Evolutionary conservation across 106 monocot species (phyloP).

Genomic region (Phalaenopsis aphrodite): DNA sequence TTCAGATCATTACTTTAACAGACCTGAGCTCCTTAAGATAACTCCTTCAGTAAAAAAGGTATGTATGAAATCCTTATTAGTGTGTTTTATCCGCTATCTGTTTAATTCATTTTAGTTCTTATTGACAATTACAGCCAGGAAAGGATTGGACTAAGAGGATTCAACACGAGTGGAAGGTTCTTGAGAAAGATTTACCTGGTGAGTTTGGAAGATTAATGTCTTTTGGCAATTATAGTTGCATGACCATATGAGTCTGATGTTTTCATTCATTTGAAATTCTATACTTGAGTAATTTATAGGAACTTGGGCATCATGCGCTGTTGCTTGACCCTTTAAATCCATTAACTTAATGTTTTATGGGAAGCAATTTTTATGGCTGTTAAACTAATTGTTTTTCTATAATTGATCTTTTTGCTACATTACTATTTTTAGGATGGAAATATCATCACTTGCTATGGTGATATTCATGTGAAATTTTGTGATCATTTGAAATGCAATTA

Average conservation of each 20-base stretch:
- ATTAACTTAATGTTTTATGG: not conserved
- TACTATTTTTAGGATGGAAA: not conserved
- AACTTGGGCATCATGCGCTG: not conserved
- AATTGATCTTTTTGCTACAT: not conserved
- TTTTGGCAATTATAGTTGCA: not conserved
- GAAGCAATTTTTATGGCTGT: not conserved
- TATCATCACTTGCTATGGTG: not conserved
- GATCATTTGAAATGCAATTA: too few relatives aligned
- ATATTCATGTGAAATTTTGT: not conserved
- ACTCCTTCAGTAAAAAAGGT: conserved; percentile 28
- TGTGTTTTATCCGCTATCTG: not conserved
- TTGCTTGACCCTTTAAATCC: not conserved
- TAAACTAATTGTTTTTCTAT: not conserved
- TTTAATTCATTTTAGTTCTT: not conserved
- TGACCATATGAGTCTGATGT: not conserved
- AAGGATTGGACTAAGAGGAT: conserved; percentile 42
- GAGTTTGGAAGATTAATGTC: not conserved
- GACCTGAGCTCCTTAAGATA: conserved; percentile 5
- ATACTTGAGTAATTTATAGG: not conserved
- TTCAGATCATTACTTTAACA: conserved; percentile 49
- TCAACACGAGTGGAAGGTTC: conserved; percentile 59
- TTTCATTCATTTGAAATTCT: not conserved
- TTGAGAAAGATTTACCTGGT: conserved; percentile 53
- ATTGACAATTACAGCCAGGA: not conserved
- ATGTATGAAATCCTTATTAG: not conserved